Evolutionary conservation across 345 rosid genomes (phyloP), one percentile per base, ranked within the genome.

Genomic region (Raphanus sativus): DNA sequence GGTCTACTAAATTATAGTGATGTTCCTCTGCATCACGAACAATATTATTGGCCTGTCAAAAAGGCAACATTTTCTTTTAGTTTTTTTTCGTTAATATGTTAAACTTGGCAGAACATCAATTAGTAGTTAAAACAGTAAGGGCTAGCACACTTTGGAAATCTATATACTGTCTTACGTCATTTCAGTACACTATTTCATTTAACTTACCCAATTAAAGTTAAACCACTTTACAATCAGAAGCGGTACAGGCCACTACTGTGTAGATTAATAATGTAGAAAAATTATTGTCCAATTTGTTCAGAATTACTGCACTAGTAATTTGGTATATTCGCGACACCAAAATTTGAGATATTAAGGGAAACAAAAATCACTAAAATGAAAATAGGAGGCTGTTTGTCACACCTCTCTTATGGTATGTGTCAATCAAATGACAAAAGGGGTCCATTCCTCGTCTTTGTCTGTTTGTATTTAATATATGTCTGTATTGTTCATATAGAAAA

Each of bases 331-430:
- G 38, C 56, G 71, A 71, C 61, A 77, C 29, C 56, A 45, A 77
- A 45, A 30, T 65, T 77, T 65, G 15, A 58, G 55, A 42, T 45
- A 63, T 77, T 65, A 65, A 76, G 77, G 71, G 81, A 59, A 71
- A 33, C 77, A 66, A 78, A 71, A 16, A 66, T 33, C 62, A 59
- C 15, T n/a, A 67, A 65, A 71, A 72, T 66, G 63, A 66, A 72
- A 28, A 55, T 48, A 66, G 81, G 67, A 11, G 15, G 72, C 69
- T 78, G 76, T 77, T 77, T 77, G 75, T 70, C 66, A 64, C 66
- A 77, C 60, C 55, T 77, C 66, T 70, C 36, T 77, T 78, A 78
- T 66, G 59, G 81, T 66, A 78, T 70, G 65, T 76, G 81, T 78
- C 81, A 78, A 78, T 78, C 77, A 78, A 61, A 66, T 66, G 77